Percentiles rank a stretch among this genome's conserved stretches.
Evolutionary conservation across 2,329 filamentous ascomycete genomes (phyloP).

Genomic region (Sporothrix pallida): DNA sequence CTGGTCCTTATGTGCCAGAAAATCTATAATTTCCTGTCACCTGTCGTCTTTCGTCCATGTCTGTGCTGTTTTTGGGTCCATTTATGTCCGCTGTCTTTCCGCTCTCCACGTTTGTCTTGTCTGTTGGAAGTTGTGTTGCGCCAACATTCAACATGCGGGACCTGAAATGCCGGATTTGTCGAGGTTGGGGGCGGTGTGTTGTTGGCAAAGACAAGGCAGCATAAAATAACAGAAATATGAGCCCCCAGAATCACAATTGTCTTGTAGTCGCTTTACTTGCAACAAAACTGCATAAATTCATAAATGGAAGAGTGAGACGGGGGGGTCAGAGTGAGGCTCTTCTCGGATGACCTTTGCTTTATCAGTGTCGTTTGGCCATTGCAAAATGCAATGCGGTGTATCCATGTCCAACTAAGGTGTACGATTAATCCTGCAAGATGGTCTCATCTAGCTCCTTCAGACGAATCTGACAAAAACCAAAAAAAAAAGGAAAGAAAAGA

Average conservation of each 20-base stretch:
- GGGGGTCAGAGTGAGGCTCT: background rate
- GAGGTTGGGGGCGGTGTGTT: background rate
- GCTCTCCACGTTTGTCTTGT: background rate
- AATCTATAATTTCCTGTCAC: background rate
- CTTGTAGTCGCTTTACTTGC: background rate
- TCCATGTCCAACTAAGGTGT: too few species aligned
- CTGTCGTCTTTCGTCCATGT: background rate
- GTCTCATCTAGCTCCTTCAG: background rate
- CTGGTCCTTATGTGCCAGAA: background rate
- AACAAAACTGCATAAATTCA: background rate
- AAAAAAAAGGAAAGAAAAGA: background rate
- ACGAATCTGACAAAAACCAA: background rate
- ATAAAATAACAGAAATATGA: background rate
- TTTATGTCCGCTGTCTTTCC: background rate
- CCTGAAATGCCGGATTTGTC: conserved; percentile 16
- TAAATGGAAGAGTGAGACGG: background rate
- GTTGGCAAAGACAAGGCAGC: background rate
- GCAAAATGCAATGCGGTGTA: conserved; percentile 1
- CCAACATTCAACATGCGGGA: background rate
- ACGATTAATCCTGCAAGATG: conserved; percentile 3
- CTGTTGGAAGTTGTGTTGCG: background rate
- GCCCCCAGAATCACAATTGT: background rate
- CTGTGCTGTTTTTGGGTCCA: background rate
- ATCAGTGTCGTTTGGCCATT: background rate
- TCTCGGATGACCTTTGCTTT: background rate